Base-by-base conservation (phyloP, 306 rosid species). In the Spatholobus suberectus region DNA sequence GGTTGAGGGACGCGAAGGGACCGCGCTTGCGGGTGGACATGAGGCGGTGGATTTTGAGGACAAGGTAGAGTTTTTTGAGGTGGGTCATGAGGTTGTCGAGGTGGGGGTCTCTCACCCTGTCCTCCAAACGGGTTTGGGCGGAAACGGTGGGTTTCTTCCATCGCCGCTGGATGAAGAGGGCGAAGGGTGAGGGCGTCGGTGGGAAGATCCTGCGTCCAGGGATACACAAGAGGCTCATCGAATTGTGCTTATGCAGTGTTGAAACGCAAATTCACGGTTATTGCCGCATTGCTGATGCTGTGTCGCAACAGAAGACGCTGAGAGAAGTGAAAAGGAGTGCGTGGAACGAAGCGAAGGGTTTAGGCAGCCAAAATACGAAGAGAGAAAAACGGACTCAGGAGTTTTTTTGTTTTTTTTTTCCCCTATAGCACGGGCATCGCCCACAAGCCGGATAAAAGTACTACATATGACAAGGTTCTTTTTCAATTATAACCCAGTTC, bases 81-180 rank as follows among this genome's bases (percentile, higher is more conserved):
- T 72, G 87, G 81, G 87, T 51, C 17, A 86, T 73, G 72, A 91
- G 75, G 4, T 85, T 88, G 87, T 94, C 98, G 15, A 94, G 76
- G 47, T 89, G 89, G 26, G 90, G 54, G 70, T 94, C 97, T 41
- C 87, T 84, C 2, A 85, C 84, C 79, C 94, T 73, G 84, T 89
- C 91, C 52, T 94, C 93, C 34, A 94, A 86, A 59, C 94, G 93
- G 65, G 97, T 92, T 67, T 80, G 95, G 0, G 97, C 97, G 5
- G 91, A 87, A n/a, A 83, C 62, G 1, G 80, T 80, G 0, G 92
- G 93, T 73, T 91, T 91, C 61, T 70, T 87, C 93, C 95, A 94
- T 83, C 98, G 84, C 69, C 47, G 91, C 73, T 91, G 98, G 43
- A 10, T 52, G 85, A 77, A 72, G 75, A 83, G 3, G 51, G 32